Conservation (phyloP, 768 basidiomycete genomes). For the Mycena polygramma region DNA sequence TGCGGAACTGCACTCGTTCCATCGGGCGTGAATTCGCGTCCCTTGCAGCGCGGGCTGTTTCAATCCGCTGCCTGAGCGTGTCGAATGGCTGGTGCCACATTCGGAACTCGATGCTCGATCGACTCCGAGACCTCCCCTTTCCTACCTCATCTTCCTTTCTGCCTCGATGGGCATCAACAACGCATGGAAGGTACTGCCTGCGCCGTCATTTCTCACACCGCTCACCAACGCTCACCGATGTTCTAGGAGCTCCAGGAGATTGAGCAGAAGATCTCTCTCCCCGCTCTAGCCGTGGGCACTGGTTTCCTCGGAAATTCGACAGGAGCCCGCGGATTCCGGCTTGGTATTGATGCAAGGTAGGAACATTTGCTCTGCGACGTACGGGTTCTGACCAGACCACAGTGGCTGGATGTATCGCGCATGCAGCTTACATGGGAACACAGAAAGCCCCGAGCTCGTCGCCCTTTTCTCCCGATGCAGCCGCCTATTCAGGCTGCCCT, state of each 20-base stretch:
- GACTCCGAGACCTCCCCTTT: background rate
- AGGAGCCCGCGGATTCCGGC: constrained; percentile 47
- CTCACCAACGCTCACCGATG: background rate
- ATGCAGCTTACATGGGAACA: constrained; percentile 50
- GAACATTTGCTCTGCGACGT: background rate
- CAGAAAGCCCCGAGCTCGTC: constrained; percentile 57
- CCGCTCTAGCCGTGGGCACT: constrained; percentile 46
- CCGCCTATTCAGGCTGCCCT: constrained; percentile 51
- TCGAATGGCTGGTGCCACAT: too few relatives aligned
- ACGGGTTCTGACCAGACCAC: background rate
- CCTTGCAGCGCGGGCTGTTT: too few relatives aligned
- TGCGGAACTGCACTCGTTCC: too few relatives aligned
- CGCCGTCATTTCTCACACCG: too few relatives aligned
- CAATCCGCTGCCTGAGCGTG: too few relatives aligned
- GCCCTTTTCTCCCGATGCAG: constrained; percentile 58
- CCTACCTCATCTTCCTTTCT: background rate
- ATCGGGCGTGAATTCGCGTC: too few relatives aligned
- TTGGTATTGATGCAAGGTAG: constrained; percentile 56
- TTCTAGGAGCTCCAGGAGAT: constrained; percentile 48
- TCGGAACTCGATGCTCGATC: constrained; percentile 5
- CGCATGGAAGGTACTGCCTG: constrained; percentile 8
- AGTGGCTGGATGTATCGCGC: constrained; percentile 34
- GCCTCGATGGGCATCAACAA: constrained; percentile 12
- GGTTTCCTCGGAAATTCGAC: constrained; percentile 49
- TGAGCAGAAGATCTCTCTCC: constrained; percentile 48